A percentile compares a stretch with the other conserved stretches of the same genome.
These are phyloP conservation scores for Chenopodium suecicum DNA, from an alignment of 148 eudicot species.

Conservation along the genomic window DNA sequence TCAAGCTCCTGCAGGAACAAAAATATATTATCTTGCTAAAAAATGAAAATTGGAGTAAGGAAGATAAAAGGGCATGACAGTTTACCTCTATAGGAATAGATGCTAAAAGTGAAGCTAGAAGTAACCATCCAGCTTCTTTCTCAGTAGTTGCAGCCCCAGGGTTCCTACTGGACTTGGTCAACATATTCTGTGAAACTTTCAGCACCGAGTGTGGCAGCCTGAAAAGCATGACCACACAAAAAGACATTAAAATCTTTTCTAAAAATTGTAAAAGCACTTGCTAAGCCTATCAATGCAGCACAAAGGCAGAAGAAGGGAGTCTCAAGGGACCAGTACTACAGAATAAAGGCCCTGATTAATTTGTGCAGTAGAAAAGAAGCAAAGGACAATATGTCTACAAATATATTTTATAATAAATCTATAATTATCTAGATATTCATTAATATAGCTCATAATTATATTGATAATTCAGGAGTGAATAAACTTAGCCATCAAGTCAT, in stretches of 20 bases:
- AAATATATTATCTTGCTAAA: constrained; percentile 21
- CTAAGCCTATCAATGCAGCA: background rate
- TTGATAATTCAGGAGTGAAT: background rate
- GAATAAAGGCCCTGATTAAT: background rate
- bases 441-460: background rate
- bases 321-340: background rate
- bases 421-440: too few species aligned
- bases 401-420: too few species aligned
- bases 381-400: background rate
- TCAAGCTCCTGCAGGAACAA: constrained; percentile 79
- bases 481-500: too few species aligned
- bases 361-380: background rate
- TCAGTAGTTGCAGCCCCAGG: constrained; percentile 69
- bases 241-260: background rate
- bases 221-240: constrained; percentile 6
- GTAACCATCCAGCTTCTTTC: constrained; percentile 92
- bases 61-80: constrained; percentile 14
- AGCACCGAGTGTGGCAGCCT: constrained; percentile 93
- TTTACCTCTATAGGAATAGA: constrained; percentile 88
- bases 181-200: constrained; percentile 83
- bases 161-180: constrained; percentile 66
- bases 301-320: background rate
- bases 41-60: background rate
- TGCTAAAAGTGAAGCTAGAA: constrained; percentile 81
- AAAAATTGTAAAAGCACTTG: background rate